Base-by-base conservation (phyloP, 2,329 filamentous ascomycete species). In the Mollisia scopiformis region DNA sequence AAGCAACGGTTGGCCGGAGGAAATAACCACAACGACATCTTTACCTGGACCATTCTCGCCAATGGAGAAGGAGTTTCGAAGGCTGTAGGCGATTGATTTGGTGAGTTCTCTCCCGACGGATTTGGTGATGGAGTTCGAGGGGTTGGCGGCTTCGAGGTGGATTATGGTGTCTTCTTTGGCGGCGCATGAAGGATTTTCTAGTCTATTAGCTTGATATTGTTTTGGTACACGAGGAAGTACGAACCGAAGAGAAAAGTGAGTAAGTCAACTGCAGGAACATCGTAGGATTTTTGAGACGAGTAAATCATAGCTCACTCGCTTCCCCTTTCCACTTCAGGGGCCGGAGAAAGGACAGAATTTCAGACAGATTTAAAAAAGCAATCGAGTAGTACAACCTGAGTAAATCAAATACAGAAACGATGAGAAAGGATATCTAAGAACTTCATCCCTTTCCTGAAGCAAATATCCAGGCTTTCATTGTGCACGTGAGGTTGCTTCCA, bases 131-230 rank as follows among this genome's bases (percentile, higher is more conserved):
- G 71, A 69, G 55, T 81, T 78, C n/a, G 75, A 75, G 0, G 85
- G 83, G 53, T 87, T 76, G 6, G 79, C 77, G 0, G 87, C 86
- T 65, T 87, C 84, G 46, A 79, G 77, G 69, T 88, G 84, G 3
- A 89, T 73, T 2, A 82, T 67, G 0, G 81, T 83, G 55, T 84
- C 77, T 49, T 84, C 80, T 23, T 78, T 68, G 13, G 74, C 69
- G 1, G 62, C 64, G 41, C 70, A 72, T 3, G 71, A 62, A 28
- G 75, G 61, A 16, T 72, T 77, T 16, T 81, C 79, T 79, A 35
- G n/a, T 7, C 1, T 35, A n/a, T 41, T 55, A 54, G 39, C 19
- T 37, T 55, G 21, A n/a, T n/a, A n/a, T 6, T 8, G 1, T 23
- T 21, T 16, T 33, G 21, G 19, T 31, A n/a, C 30, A 16, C 33